Evolutionary conservation across 179 eudicot genomes (phyloP), one percentile per base, ranked within the genome.

Genomic region (Vitellaria paradoxa): DNA sequence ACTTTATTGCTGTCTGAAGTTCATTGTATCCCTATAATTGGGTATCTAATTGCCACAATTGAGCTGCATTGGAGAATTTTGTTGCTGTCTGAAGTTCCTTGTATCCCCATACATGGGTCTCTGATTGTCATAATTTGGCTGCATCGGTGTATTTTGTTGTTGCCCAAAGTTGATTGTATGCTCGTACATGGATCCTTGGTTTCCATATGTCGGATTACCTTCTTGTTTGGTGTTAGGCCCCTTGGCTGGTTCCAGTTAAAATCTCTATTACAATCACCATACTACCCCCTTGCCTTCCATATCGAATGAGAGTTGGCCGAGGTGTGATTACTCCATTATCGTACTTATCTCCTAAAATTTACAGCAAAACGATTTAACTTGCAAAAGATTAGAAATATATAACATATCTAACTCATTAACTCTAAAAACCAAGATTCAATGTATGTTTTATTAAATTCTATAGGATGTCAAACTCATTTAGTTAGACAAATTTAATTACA

Each of bases 291-390:
- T 60, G 78, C 79, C 98, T 94, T 56, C 91, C 92, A 87, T 89
- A 90, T 55, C 89, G 95, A 64, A 84, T 81, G n/a, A 98, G 98
- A 75, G 98, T 93, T 14, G 99, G 98, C 85, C 98, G 89, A 17
- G 87, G 98, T 80, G 87, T 90, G 77, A 93, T 95, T 53, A 86
- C 86, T 82, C 99, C 99, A 81, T 95, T 89, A 6, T 86, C 83
- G 84, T 93, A 95, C 90, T 95, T 95, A 82, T 95, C 99, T 49
- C 99, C 99, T 95, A 83, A 77, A 67, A 78, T 80, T 68, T 62
- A 63, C 72, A 79, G 37, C 76, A 68, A 14, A 63, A 60, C 5
- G 21, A 42, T 4, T 24, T 26, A 53, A 24, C 45, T 17, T 21
- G 10, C 6, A 26, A 65, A 65, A 10, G 46, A 53, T 53, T 1